Percentiles rank a stretch among this genome's conserved stretches.
Conservation (phyloP, 176 grass and related monocot species). For the Oryza officinalis region DNA sequence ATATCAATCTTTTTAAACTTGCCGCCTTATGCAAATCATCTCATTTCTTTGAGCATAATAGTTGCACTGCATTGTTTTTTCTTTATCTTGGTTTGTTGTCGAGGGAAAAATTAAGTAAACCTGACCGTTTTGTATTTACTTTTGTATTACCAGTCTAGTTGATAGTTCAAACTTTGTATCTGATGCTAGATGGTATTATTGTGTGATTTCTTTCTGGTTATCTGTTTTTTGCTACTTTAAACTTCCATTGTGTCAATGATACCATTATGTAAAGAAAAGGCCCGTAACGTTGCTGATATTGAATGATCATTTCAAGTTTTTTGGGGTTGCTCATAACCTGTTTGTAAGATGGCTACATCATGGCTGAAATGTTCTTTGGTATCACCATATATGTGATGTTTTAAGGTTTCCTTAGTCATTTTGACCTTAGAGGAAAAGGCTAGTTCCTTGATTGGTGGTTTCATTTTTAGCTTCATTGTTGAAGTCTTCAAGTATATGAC, state of each 20-base stretch:
- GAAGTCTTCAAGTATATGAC: not conserved
- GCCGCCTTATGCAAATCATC: not conserved
- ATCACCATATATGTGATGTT: too few species aligned
- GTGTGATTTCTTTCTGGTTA: not conserved
- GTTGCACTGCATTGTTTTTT: not conserved
- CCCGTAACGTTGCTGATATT: not conserved
- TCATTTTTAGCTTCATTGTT: not conserved
- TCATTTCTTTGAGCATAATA: not conserved
- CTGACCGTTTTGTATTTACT: not conserved
- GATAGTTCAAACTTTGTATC: not conserved
- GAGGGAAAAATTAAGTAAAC: not conserved
- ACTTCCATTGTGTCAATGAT: not conserved
- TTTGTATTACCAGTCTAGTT: not conserved
- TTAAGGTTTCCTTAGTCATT: not conserved
- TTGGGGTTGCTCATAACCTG: not conserved
- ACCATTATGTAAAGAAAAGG: not conserved
- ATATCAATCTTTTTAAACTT: not conserved
- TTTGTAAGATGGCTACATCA: not conserved
- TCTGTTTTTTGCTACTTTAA: not conserved
- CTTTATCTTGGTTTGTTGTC: not conserved
- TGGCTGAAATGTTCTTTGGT: not conserved
- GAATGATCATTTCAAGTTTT: not conserved
- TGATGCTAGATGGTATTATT: not conserved
- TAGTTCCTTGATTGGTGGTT: not conserved
- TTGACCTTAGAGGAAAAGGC: not conserved